Evolutionary conservation across 2,329 filamentous ascomycete species (phyloP).

Genomic region (Pyrenophora graminea): DNA sequence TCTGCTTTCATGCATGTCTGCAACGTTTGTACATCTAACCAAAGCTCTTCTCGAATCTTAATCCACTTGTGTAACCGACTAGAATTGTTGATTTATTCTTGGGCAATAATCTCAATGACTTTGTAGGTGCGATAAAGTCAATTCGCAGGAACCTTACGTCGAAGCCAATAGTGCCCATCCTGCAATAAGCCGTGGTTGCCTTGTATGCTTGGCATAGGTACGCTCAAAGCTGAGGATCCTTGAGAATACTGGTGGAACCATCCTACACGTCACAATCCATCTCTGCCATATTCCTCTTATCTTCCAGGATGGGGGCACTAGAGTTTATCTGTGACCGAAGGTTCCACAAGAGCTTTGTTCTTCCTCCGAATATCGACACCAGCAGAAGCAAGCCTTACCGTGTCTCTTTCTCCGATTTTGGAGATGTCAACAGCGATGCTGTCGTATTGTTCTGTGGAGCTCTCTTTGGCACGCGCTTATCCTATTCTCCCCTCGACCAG

Average conservation of each 20-base stretch:
- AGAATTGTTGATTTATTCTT: too few species aligned
- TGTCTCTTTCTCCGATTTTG: constrained; percentile 39
- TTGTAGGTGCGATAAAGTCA: too few species aligned
- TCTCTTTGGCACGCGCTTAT: constrained; percentile 31
- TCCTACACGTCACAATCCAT: neutral
- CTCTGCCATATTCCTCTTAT: neutral
- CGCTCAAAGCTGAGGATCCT: neutral
- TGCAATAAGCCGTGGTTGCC: neutral
- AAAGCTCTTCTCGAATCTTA: too few species aligned
- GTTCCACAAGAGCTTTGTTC: constrained; percentile 32
- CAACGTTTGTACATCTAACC: too few species aligned
- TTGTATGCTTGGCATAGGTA: neutral
- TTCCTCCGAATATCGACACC: constrained; percentile 28
- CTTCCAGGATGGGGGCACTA: constrained; percentile 21
- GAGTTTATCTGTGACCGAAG: constrained; percentile 37
- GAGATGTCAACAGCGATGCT: constrained; percentile 31
- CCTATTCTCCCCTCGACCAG: constrained; percentile 33
- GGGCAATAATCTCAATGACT: too few species aligned
- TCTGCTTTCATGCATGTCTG: too few species aligned
- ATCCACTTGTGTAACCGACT: too few species aligned
- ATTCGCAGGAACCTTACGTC: neutral
- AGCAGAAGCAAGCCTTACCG: constrained; percentile 24
- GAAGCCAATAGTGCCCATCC: neutral
- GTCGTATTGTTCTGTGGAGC: constrained; percentile 39
- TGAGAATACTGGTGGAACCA: neutral